These are phyloP conservation scores for Talaromyces amestolkiae DNA, from an alignment of 2,329 filamentous ascomycete genomes.

Conservation along the genomic window DNA sequence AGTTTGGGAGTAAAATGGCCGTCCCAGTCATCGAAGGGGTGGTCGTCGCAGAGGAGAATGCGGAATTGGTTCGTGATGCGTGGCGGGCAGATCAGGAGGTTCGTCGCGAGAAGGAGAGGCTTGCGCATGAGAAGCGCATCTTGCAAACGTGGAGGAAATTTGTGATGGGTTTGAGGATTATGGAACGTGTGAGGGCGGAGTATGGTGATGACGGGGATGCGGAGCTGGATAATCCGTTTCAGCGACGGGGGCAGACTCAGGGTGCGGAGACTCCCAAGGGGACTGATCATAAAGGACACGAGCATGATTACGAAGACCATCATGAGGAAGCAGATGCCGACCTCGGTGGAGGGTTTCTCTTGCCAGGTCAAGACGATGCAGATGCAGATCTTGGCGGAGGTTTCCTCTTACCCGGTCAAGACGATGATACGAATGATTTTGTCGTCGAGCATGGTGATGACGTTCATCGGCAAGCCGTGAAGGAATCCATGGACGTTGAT, in stretches of 20 bases:
- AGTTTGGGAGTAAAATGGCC: slow-evolving; percentile 91
- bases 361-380: slow-evolving; percentile 21
- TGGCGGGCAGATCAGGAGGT: slow-evolving; percentile 76
- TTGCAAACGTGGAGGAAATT: slow-evolving; percentile 82
- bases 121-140: slow-evolving; percentile 72
- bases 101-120: slow-evolving; percentile 72
- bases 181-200: slow-evolving; percentile 71
- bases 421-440: slow-evolving; percentile 25
- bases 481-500: slow-evolving; percentile 18
- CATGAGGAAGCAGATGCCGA: slow-evolving; percentile 25
- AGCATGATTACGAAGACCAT: slow-evolving; percentile 16
- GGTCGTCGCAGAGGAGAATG: slow-evolving; percentile 78
- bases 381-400: slow-evolving; percentile 32
- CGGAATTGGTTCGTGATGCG: slow-evolving; percentile 70
- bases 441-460: slow-evolving; percentile 31
- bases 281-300: slow-evolving; percentile 12
- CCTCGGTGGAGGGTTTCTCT: slow-evolving; percentile 30
- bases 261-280: not conserved
- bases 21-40: slow-evolving; percentile 89
- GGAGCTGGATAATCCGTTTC: slow-evolving; percentile 39
- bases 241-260: slow-evolving; percentile 20
- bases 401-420: slow-evolving; percentile 22
- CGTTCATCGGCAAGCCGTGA: not conserved
- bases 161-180: slow-evolving; percentile 77
- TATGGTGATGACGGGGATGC: slow-evolving; percentile 57